Percentiles rank a stretch among this genome's conserved stretches.
These are phyloP conservation scores for Brachypodium distachyon DNA, from an alignment of 202 grass and related monocot genomes.

Conservation along the genomic window DNA sequence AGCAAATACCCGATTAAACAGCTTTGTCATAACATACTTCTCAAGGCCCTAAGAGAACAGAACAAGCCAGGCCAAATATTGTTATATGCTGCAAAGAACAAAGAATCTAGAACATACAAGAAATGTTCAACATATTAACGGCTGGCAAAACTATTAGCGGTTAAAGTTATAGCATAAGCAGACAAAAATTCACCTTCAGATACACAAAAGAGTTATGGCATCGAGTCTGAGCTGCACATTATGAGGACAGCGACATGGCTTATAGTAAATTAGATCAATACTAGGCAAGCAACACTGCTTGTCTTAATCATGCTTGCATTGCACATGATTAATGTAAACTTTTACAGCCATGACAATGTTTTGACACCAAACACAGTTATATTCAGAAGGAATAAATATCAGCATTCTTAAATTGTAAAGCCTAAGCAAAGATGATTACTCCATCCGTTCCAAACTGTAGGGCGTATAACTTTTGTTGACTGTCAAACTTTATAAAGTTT, in stretches of 20 bases:
- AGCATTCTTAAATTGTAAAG: background rate
- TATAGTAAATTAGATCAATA: background rate
- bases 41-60: slow-evolving; percentile 72
- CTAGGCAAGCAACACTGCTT: background rate
- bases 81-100: slow-evolving; percentile 20
- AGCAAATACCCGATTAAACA: slow-evolving; percentile 90
- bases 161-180: background rate
- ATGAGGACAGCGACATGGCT: background rate
- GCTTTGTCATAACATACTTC: slow-evolving; percentile 98
- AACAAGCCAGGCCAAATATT: slow-evolving; percentile 20
- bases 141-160: background rate
- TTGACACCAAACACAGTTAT: background rate
- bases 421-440: background rate
- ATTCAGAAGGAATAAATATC: background rate
- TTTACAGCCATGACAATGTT: background rate
- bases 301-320: background rate
- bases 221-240: background rate
- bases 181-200: background rate
- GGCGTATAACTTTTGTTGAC: too few relatives aligned
- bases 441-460: too few relatives aligned
- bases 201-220: background rate
- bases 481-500: too few relatives aligned
- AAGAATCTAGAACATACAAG: background rate
- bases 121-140: background rate
- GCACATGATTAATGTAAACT: background rate